phyloP scores from a whole-genome alignment of 306 rosid species.

The Carpinus fangiana region DNA sequence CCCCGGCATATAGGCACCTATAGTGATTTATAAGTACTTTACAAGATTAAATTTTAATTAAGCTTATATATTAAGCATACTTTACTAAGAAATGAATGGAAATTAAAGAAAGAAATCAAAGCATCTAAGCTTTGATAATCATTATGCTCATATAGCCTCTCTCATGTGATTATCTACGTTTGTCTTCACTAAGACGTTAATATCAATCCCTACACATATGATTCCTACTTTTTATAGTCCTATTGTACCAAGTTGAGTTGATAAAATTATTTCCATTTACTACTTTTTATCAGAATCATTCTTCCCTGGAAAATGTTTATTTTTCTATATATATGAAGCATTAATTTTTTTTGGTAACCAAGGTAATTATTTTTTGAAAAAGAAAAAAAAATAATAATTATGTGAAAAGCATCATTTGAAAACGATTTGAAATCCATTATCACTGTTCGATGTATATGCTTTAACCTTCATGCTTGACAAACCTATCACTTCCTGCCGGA shows the following conservation, averaged over 20 bases:
- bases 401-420: neutral
- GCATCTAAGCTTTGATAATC: slow-evolving; percentile 29
- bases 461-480: slow-evolving; percentile 1
- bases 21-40: slow-evolving; percentile 29
- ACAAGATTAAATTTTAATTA: slow-evolving; percentile 39
- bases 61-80: slow-evolving; percentile 36
- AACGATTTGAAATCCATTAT: neutral
- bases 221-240: neutral
- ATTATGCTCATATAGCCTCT: slow-evolving; percentile 40
- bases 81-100: slow-evolving; percentile 26
- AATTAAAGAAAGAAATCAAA: slow-evolving; percentile 26
- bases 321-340: neutral
- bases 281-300: neutral
- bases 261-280: neutral
- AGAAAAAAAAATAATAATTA: too few species aligned
- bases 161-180: slow-evolving; percentile 35
- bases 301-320: neutral
- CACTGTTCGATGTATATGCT: neutral
- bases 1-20: slow-evolving; percentile 32
- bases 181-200: slow-evolving; percentile 46
- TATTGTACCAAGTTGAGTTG: neutral
- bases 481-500: neutral
- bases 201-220: neutral
- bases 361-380: neutral
- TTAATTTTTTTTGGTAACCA: too few species aligned